Evolutionary conservation across 768 basidiomycete genomes (phyloP), one percentile per base, ranked within the genome.

Genomic region (Strobilomyces dryophilus): DNA sequence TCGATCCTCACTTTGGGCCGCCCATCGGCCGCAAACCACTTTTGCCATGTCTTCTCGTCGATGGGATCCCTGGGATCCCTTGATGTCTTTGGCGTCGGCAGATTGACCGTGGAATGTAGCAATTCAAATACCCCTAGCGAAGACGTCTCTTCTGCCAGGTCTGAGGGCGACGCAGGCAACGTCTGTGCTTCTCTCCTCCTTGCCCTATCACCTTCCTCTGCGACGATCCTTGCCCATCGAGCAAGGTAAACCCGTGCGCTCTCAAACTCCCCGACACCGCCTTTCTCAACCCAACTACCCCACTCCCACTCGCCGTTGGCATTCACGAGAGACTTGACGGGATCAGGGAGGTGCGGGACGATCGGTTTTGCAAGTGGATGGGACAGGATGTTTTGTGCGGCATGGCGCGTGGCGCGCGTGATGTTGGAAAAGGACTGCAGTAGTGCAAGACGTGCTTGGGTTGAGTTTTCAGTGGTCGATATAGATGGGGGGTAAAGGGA

Each of bases 361-460:
- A 98, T 94, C 11, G 97, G 94, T 65, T 95, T 93, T 2, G 95
- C 95, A 26, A 98, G 81, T 0, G 95, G 95, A 65, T 98, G 95
- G 0, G 93, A 94, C 9, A 98, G 77, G 15, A 98, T 92, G 61
- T 94, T 91, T 65, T 97, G 92, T 0, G 95, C 94, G 0, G 95
- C 91, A 68, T 94, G 89, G 8, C 92, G 84, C 0, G 95, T 95
- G 15, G 91, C 88, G 45, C 91, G 82, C 0, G 97, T 98, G 55
- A 99, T 89, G 53, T 91, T 92, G 4, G 92, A 93, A 65, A 99
- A 95, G 1, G 90, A 92, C 57, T 92, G 90, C n/a, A 99, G 73
- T 31, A 99, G 79, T 8, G 91, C 89, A 57, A 84, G 76, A 37
- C 89, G 81, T 35, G 90, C 84, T 60, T 89, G 85, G 7, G 89